Base-by-base conservation (phyloP, 257 asterid species). In the Knoxia roxburghii region DNA sequence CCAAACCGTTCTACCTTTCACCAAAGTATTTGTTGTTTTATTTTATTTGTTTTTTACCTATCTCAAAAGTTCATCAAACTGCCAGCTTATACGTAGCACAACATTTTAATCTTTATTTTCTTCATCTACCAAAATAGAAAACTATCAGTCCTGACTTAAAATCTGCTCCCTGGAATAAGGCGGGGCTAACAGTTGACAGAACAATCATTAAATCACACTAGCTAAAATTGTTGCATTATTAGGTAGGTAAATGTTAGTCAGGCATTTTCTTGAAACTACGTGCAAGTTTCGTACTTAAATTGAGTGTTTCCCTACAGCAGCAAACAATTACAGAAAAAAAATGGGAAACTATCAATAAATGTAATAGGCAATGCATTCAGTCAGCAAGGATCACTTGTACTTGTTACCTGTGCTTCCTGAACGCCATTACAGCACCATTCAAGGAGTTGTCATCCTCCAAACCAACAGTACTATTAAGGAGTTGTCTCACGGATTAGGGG, bases 381-480 rank as follows among this genome's bases (percentile, higher is more conserved):
- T 30, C 24, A 29, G n/a, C 17, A 20, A 58, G 43, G 45, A 7
- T 27, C 12, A n/a, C n/a, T 7, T 18, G 49, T 18, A 49, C 12
- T 35, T 5, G 8, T 18, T 85, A 90, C 99, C 99, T 93, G 83
- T 88, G 89, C 79, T 83, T 94, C 80, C 78, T 75, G 82, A 88
- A 94, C 52, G 87, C 84, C 97, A 94, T 86, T 58, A 90, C 95
- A 32, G 99, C 99, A 50, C 99, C 97, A 83, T 80, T 94, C 71
- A 94, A 76, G 29, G 86, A 70, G 78, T 73, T 80, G 61, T 83
- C 88, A 65, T 77, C 83, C 76, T 86, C 97, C 72, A 77, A 49
- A 35, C 96, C 97, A 62, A 90, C 81, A 23, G 89, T 83, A 71
- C 81, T 79, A 70, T 78, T 82, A 70, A 88, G 87, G 71, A 74